A percentile compares a stretch with the other conserved stretches of the same genome.
Evolutionary conservation across 352 stramenopile species (phyloP).

Genomic region (Phytophthora vignae): DNA sequence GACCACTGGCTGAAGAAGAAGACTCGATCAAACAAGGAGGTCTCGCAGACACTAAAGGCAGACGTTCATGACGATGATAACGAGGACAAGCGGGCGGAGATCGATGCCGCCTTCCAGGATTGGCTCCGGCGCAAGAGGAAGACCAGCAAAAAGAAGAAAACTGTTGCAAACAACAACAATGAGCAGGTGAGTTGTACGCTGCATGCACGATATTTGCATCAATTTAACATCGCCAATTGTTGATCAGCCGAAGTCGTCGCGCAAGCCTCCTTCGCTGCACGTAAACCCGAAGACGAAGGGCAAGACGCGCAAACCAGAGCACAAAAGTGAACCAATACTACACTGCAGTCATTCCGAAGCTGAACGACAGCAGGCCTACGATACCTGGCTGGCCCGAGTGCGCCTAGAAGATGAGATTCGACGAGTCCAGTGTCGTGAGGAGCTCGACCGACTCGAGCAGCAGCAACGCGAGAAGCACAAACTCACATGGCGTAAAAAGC

Average conservation of each 20-base stretch:
- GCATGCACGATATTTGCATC: neutral
- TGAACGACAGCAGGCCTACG: constrained; percentile 36
- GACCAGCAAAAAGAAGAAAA: constrained; percentile 34
- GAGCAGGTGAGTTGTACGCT: neutral
- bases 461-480: constrained; percentile 48
- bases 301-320: constrained; percentile 25
- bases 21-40: constrained; percentile 6
- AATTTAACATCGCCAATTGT: neutral
- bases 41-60: neutral
- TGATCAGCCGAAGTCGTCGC: constrained; percentile 15
- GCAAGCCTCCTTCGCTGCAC: constrained; percentile 60
- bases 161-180: neutral
- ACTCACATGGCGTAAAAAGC: constrained; percentile 71
- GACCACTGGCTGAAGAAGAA: constrained; percentile 56
- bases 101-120: constrained; percentile 47
- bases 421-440: constrained; percentile 38
- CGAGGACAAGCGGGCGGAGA: constrained; percentile 34
- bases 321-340: neutral
- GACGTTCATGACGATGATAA: neutral
- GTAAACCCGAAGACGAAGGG: constrained; percentile 52
- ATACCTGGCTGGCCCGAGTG: constrained; percentile 57
- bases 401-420: constrained; percentile 56
- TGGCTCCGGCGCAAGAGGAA: constrained; percentile 53
- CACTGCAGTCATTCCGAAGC: neutral
- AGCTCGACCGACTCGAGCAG: constrained; percentile 31